Conservation (phyloP, 495 filamentous ascomycete species). For the Hyaloscypha bicolor region DNA sequence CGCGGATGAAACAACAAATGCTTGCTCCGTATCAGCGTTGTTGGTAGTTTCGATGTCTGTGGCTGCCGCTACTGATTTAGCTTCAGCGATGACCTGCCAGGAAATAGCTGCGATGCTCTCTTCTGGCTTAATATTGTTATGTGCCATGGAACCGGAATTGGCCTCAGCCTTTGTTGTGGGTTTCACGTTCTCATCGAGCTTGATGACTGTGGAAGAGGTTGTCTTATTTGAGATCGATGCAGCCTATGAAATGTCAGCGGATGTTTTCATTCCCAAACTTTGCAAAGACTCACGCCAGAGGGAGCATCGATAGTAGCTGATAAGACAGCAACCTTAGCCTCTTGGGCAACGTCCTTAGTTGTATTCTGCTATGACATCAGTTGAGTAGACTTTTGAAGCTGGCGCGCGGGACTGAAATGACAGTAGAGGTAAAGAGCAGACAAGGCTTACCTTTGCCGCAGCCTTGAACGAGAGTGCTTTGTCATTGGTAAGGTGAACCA, state of each 20-base stretch:
- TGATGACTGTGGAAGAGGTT: background rate
- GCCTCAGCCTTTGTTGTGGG: background rate
- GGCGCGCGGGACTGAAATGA: background rate
- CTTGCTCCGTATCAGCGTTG: background rate
- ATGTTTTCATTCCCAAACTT: background rate
- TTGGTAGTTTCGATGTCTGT: background rate
- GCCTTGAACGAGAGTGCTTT: conserved; percentile 35
- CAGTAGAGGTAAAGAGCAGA: background rate
- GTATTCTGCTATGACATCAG: background rate
- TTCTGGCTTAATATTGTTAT: background rate
- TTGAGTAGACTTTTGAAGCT: background rate
- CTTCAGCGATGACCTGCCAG: background rate
- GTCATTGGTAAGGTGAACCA: conserved; percentile 68
- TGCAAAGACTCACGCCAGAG: background rate
- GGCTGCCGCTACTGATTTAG: background rate
- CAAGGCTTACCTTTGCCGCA: background rate
- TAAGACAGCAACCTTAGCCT: background rate
- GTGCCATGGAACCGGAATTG: background rate
- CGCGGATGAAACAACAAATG: conserved; percentile 45
- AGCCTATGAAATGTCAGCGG: background rate
- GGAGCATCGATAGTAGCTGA: background rate
- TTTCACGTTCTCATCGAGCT: background rate
- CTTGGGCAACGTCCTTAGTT: background rate
- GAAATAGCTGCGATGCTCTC: background rate
- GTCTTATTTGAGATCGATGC: background rate